These are phyloP conservation scores for Verticillium longisporum DNA, from an alignment of 2,329 filamentous ascomycete genomes.

Conservation along the genomic window DNA sequence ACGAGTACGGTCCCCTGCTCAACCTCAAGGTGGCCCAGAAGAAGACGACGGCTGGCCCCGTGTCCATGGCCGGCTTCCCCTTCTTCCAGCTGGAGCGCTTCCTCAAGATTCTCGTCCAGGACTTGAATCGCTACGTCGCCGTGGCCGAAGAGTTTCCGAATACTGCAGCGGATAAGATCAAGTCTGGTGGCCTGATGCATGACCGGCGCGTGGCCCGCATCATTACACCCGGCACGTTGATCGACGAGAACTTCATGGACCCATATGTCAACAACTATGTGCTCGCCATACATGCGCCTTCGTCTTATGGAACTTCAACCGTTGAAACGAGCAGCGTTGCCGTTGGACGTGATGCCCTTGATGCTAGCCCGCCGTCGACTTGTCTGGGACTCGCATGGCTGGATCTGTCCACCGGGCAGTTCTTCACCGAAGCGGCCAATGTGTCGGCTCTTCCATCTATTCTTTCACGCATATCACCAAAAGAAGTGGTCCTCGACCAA, in stretches of 20 bases:
- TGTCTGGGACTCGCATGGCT: constrained; percentile 82
- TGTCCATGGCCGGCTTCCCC: constrained; percentile 93
- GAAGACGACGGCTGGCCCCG: constrained; percentile 68
- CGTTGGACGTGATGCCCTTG: constrained; percentile 2
- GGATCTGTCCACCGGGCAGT: constrained; percentile 90
- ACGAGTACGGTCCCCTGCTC: constrained; percentile 77
- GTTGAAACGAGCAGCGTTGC: neutral
- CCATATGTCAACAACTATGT: constrained; percentile 91
- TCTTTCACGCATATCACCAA: constrained; percentile 73
- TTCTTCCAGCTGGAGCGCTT: constrained; percentile 89
- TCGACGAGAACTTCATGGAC: constrained; percentile 97
- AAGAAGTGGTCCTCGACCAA: constrained; percentile 76
- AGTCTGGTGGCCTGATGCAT: constrained; percentile 72
- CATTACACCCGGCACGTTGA: constrained; percentile 88
- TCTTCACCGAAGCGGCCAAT: constrained; percentile 74
- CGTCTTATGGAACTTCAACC: neutral
- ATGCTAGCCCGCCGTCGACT: constrained; percentile 12
- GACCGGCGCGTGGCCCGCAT: constrained; percentile 80
- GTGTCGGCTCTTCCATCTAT: constrained; percentile 69
- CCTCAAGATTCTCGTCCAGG: constrained; percentile 87
- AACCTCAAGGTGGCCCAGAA: constrained; percentile 77
- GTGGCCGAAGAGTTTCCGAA: constrained; percentile 90
- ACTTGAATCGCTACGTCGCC: constrained; percentile 84
- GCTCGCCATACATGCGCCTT: constrained; percentile 62
- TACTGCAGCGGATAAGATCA: constrained; percentile 60